phyloP scores from a whole-genome alignment of 257 asterid genomes.

The Penstemon davidsonii region DNA sequence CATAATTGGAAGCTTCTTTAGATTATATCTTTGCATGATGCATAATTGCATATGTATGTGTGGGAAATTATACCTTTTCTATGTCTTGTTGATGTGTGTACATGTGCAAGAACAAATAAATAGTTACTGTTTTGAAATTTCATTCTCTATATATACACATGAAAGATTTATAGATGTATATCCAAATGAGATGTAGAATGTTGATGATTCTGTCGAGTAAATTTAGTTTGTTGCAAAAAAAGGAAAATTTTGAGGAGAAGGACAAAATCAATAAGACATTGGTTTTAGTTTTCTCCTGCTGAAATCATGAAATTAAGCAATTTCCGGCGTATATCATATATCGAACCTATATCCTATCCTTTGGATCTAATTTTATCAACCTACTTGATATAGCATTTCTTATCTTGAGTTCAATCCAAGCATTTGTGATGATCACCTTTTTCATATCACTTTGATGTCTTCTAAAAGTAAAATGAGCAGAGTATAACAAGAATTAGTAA shows the following conservation, averaged over 20 bases:
- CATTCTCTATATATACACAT: not conserved
- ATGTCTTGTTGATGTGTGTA: not conserved
- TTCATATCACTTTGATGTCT: not conserved
- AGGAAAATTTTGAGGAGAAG: not conserved
- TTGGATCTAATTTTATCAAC: no score
- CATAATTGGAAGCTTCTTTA: no score
- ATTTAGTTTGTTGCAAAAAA: not conserved
- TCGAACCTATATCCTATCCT: no score
- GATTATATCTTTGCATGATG: no score
- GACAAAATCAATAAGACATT: not conserved
- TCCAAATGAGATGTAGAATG: not conserved
- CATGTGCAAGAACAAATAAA: not conserved
- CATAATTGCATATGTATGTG: not conserved
- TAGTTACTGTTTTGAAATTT: not conserved
- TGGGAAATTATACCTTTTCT: not conserved
- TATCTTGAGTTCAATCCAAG: no score
- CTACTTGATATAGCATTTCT: no score
- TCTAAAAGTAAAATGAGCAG: not conserved
- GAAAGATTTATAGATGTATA: not conserved
- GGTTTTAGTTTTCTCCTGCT: not conserved
- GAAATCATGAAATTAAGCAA: no score
- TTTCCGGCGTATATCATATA: no score
- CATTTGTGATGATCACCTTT: no score
- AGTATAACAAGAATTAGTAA: constrained; percentile 9
- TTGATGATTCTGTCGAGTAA: not conserved